These are phyloP conservation scores for Suillus weaverae DNA, from an alignment of 768 basidiomycete genomes.

Conservation along the genomic window DNA sequence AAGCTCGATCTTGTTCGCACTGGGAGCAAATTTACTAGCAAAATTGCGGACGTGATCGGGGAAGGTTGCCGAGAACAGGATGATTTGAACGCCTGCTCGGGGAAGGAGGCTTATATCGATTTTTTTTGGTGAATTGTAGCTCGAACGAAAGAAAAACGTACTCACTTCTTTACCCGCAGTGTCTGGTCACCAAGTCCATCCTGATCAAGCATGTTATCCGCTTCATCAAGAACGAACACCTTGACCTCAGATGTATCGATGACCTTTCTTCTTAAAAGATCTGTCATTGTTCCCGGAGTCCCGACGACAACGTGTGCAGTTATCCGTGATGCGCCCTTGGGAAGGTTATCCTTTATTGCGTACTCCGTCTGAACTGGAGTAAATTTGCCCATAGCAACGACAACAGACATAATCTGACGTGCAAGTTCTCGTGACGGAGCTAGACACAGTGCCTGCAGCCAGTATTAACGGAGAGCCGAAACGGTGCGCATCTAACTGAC, in stretches of 20 bases:
- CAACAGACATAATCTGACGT: conserved; percentile 95
- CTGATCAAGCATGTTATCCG: conserved; percentile 98
- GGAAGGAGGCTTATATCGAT: conserved; percentile 52
- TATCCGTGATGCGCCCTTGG: conserved; percentile 61
- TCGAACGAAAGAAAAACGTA: conserved; percentile 5
- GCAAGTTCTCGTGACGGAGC: conserved; percentile 97
- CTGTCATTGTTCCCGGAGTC: conserved; percentile 93
- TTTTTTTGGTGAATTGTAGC: conserved; percentile 14
- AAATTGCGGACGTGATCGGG: conserved; percentile 91
- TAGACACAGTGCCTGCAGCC: conserved; percentile 84
- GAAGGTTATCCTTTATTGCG: conserved; percentile 87
- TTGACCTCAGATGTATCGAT: conserved; percentile 81
- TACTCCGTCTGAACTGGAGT: conserved; percentile 92
- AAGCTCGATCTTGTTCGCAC: conserved; percentile 94
- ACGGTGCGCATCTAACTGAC: conserved; percentile 39
- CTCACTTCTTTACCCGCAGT: conserved; percentile 89
- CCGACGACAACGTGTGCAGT: conserved; percentile 93
- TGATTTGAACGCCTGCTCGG: conserved; percentile 67
- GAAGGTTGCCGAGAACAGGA: conserved; percentile 98
- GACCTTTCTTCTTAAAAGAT: conserved; percentile 76
- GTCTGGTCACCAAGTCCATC: conserved; percentile 95
- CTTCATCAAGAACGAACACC: conserved; percentile 96
- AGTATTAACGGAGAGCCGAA: conserved; percentile 7
- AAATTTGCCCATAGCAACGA: conserved; percentile 93
- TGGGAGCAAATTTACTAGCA: conserved; percentile 89